phyloP scores from a whole-genome alignment of 768 basidiomycete species.

The Hygrophoropsis aurantiaca region DNA sequence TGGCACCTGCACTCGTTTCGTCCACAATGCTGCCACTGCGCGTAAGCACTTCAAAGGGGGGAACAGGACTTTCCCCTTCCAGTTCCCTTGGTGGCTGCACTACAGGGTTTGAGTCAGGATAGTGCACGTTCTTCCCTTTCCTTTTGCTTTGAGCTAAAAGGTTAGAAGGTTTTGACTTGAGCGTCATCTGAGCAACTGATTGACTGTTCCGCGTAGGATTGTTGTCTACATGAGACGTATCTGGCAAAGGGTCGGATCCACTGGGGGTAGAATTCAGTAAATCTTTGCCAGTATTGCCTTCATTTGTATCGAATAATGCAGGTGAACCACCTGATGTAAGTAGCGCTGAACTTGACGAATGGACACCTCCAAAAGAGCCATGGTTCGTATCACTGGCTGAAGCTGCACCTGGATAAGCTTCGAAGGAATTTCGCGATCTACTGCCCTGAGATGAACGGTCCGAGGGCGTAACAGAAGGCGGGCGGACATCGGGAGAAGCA shows the following conservation, averaged over 20 bases:
- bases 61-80: constrained; percentile 38
- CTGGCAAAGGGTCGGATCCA: constrained; percentile 1
- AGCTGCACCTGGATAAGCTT: constrained; percentile 8
- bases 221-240: constrained; percentile 7
- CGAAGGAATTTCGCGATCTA: not conserved
- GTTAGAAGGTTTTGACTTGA: constrained; percentile 2
- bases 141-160: constrained; percentile 14
- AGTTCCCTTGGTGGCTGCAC: constrained; percentile 1
- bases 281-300: not conserved
- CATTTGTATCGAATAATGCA: constrained; percentile 6
- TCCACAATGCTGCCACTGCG: constrained; percentile 56
- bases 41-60: constrained; percentile 67
- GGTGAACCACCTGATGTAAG: constrained; percentile 12
- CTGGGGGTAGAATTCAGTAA: constrained; percentile 24
- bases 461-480: not conserved
- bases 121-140: constrained; percentile 23
- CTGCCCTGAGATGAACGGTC: not conserved
- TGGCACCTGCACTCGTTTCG: constrained; percentile 66
- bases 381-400: constrained; percentile 13
- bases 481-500: constrained; percentile 7
- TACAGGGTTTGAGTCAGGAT: constrained; percentile 3
- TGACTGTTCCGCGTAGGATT: constrained; percentile 5
- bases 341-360: constrained; percentile 25
- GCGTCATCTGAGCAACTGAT: constrained; percentile 10
- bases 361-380: constrained; percentile 6